Evolutionary conservation across 352 stramenopile species (phyloP), one percentile per base, ranked within the genome.

Genomic region (Pythium angustatum): DNA sequence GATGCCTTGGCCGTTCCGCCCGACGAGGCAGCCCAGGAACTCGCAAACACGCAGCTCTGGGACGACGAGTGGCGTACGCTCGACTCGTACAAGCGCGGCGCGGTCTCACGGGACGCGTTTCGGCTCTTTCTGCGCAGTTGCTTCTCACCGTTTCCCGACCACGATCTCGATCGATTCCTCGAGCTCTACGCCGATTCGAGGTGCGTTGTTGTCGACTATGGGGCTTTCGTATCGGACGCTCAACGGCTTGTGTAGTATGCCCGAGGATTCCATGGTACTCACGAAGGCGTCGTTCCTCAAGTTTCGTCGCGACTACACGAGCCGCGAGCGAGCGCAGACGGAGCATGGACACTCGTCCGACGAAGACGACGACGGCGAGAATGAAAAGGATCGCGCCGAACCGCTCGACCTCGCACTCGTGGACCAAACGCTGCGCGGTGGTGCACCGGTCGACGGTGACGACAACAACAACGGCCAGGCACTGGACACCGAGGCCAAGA

Each of bases 21-120:
- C 12, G 69, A 54, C 26, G 61, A 59, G 22, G 69, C 75, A n/a
- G 62, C 69, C 11, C 44, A 67, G 5, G 61, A 69, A 17, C 31
- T 70, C 34, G 55, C 69, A 33, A 74, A 78, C 14, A 59, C 64
- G 1, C 61, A 77, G 49, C 27, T 75, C 17, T 74, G 79, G 68
- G 73, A 81, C 24, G 60, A 72, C 45, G 79, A 90, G 58, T 90
- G 81, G 81, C 78, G 72, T 28, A 41, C 77, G 38, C 22, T 90
- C n/a, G 81, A 90, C 63, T 74, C 77, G 57, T 79, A 86, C 52
- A 70, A 68, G 12, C 70, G 76, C 28, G 79, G 74, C 0, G 53
- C 43, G n/a, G 68, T 88, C 19, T 71, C 68, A 5, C 58, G 67
- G 27, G 64, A 80, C 48, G 76, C 88, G 59, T 55, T 90, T 11